Evolutionary conservation across 2,329 filamentous ascomycete species (phyloP).

Genomic region (Aaosphaeria pasadenensis): DNA sequence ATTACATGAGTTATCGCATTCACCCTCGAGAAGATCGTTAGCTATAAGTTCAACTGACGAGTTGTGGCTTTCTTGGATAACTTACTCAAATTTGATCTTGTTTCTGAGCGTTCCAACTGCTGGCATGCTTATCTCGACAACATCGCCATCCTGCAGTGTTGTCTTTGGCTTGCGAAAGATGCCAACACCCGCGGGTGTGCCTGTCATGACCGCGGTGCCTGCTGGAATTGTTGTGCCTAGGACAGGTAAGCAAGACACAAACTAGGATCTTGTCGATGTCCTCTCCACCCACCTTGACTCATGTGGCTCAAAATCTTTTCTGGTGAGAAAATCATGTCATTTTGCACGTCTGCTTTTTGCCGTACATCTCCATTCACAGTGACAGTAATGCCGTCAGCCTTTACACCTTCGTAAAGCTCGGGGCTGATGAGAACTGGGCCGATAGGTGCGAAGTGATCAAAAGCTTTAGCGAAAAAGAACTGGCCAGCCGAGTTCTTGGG

Average conservation of each 20-base stretch:
- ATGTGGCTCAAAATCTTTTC: conserved; percentile 47
- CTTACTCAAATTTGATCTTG: conserved; percentile 12
- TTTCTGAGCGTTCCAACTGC: conserved; percentile 34
- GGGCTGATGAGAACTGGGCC: conserved; percentile 39
- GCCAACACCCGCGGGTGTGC: conserved; percentile 44
- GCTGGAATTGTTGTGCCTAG: conserved; percentile 45
- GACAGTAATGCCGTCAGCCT: background rate
- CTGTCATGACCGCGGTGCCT: conserved; percentile 51
- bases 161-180: conserved; percentile 36
- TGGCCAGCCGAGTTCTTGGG: conserved; percentile 30
- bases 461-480: conserved; percentile 43
- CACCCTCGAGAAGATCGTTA: background rate
- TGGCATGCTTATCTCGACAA: conserved; percentile 31
- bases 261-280: background rate
- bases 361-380: conserved; percentile 15
- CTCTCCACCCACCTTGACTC: conserved; percentile 40
- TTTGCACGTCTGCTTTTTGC: conserved; percentile 44
- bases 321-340: conserved; percentile 40
- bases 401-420: background rate
- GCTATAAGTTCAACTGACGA: background rate
- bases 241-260: conserved; percentile 32
- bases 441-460: conserved; percentile 45
- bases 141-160: conserved; percentile 33
- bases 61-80: background rate
- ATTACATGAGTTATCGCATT: background rate